phyloP scores from a whole-genome alignment of 352 stramenopile species.

The Pythium brassicae region DNA sequence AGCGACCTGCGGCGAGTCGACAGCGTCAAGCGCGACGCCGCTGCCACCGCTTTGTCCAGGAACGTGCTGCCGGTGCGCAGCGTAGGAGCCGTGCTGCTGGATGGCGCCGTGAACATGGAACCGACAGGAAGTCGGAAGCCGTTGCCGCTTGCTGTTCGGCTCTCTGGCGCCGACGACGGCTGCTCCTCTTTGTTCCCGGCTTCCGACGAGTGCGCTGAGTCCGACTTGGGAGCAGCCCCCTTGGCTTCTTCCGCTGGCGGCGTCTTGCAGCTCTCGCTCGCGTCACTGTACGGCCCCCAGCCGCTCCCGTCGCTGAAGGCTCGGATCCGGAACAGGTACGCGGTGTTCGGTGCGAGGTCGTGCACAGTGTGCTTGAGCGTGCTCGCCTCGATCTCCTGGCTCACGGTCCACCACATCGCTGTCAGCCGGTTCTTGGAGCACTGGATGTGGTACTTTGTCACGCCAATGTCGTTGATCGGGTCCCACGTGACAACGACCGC shows the following conservation, averaged over 20 bases:
- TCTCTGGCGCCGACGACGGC: conserved; percentile 1
- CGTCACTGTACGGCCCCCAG: conserved; percentile 76
- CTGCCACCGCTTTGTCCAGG: conserved; percentile 67
- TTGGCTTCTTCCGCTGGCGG: conserved; percentile 6
- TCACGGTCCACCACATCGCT: conserved; percentile 77
- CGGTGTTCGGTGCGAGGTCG: conserved; percentile 52
- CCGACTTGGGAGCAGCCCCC: conserved; percentile 7
- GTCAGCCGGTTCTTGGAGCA: conserved; percentile 76
- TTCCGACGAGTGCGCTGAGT: conserved; percentile 1
- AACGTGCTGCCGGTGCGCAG: conserved; percentile 67
- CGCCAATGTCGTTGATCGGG: conserved; percentile 40
- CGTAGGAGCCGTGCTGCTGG: conserved; percentile 12
- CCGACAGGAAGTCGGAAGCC: conserved; percentile 13
- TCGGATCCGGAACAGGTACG: conserved; percentile 75
- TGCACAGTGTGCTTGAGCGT: conserved; percentile 51
- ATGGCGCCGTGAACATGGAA: conserved; percentile 9
- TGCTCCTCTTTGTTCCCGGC: conserved; percentile 7
- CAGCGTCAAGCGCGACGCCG: conserved; percentile 38
- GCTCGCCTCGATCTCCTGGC: conserved; percentile 53
- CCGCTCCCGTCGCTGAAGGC: conserved; percentile 40
- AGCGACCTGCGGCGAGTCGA: conserved; percentile 20
- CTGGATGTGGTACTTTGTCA: conserved; percentile 79
- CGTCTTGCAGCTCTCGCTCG: conserved; percentile 62
- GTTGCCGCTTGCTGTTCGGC: conserved; percentile 15
- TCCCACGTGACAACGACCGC: conserved; percentile 78